These are phyloP conservation scores for Vitis rotundifolia DNA, from an alignment of 164 flowering plant genomes.

Conservation along the genomic window DNA sequence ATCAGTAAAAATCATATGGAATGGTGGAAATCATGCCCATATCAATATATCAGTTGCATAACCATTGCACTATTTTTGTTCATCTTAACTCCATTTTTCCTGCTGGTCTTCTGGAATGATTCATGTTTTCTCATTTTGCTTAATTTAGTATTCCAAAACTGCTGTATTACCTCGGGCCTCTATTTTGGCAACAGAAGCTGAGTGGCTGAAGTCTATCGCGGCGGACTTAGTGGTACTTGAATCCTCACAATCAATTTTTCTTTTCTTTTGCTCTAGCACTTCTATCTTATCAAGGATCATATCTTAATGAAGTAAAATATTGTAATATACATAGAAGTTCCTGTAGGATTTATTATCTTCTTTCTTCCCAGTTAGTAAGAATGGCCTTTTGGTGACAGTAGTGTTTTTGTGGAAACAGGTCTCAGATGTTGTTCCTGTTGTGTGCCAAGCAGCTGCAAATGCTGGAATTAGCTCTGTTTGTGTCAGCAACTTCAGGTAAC, in stretches of 20 bases:
- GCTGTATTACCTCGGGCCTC: slow-evolving; percentile 73
- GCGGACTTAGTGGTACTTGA: slow-evolving; percentile 75
- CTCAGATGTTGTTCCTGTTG: slow-evolving; percentile 98
- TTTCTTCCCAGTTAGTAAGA: background rate
- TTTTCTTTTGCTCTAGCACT: too few relatives aligned
- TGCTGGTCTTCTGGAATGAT: background rate
- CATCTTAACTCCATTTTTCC: background rate
- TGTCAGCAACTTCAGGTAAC: slow-evolving; percentile 93
- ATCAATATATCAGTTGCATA: too few relatives aligned
- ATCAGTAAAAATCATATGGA: background rate
- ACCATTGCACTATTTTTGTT: too few relatives aligned
- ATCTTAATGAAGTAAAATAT: too few relatives aligned
- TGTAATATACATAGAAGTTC: too few relatives aligned
- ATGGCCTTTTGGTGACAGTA: background rate
- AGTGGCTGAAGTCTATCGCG: slow-evolving; percentile 71
- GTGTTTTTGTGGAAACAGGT: slow-evolving; percentile 41
- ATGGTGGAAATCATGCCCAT: background rate
- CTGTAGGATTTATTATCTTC: too few relatives aligned
- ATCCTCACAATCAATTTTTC: background rate
- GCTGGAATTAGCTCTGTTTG: slow-evolving; percentile 97
- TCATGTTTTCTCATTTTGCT: background rate
- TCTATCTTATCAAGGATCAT: too few relatives aligned
- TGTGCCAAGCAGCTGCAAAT: slow-evolving; percentile 98
- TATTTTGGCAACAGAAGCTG: slow-evolving; percentile 64
- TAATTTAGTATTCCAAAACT: slow-evolving; percentile 56